Evolutionary conservation across 106 monocot species (phyloP), one percentile per base, ranked within the genome.

Genomic region (Hemerocallis citrina): DNA sequence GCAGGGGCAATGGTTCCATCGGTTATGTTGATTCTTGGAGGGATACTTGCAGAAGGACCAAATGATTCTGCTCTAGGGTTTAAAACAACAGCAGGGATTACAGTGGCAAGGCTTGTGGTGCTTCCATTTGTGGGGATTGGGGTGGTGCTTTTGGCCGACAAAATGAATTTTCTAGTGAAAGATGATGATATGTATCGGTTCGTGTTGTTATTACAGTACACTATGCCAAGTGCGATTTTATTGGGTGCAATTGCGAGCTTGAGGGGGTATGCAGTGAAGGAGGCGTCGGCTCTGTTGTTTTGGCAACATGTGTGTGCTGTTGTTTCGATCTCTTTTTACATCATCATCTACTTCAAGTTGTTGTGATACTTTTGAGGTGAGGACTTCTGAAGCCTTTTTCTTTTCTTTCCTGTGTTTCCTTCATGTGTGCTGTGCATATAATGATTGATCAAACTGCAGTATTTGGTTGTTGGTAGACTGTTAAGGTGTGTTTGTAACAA

Each of bases 241-340:
- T 43, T 95, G 65, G 95, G 90, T 59, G 95, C 95, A 16, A 70
- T 70, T 34, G 95, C 95, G 17, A 90, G 95, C 70, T 65, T 95
- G 73, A 83, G 95, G 63, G 90, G 90, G 0, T 95, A 95, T 72
- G 90, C 86, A 27, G 83, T 95, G 27, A 75, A 74, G 48, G 95
- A 95, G 67, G 86, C 86, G 36, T 95, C 95, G 4, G 90, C 95
- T 6, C 41, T 90, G n/a, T 60, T 95, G 68, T 95, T 95, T 64
- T 96, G 95, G 95, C 95, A 96, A 72, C 95, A 96, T 64, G 86
- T 95, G 30, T 83, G 71, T 49, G 95, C 86, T 3, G 68, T 96
- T 6, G 48, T 84, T 16, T 86, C 95, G 3, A 73, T 96, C 24
- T 96, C 95, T 10, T n/a, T 91, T 41, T 96, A 90, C 35, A 57